Base-by-base conservation (phyloP, 2,329 filamentous ascomycete species). In the Claviceps sp. region DNA sequence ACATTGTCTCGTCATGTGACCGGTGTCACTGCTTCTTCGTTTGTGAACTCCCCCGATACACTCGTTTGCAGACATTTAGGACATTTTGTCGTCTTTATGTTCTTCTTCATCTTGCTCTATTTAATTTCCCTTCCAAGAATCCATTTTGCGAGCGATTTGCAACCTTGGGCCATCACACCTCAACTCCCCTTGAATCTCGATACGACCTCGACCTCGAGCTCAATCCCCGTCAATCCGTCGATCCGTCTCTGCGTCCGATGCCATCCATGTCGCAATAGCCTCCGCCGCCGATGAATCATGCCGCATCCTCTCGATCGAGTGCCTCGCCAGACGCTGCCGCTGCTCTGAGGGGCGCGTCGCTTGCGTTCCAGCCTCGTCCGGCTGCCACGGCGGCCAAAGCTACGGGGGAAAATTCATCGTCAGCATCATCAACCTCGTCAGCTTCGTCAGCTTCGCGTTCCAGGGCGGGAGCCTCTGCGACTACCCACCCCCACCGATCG, bases 271-370 rank as follows among this genome's bases (percentile, higher is more conserved):
- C 55, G 51, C 50, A 24, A 14, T 50, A 18, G 24, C 37, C 20
- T 16, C 14, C 22, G 20, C 55, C 60, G 65, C 63, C 57, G 59
- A 69, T 69, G 67, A 64, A 62, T 62, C 59, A 62, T 58, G 62
- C 62, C 60, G 63, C 60, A 49, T 52, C 55, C 41, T 55, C 57
- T 45, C 62, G 62, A 37, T 56, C 58, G 51, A 56, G 58, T 58
- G 62, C 62, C 61, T 63, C 60, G 50, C 53, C 62, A 50, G 61
- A 69, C 55, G 61, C 62, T 62, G 64, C 72, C 14, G 74, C 75
- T 48, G 65, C 76, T 48, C 65, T 80, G 52, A 71, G 68, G 53
- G 78, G 78, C 50, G 78, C 78, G 9, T 74, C 73, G 11, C 69
- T 80, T 26, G 78, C 78, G 20, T 81, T 81, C 55, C 67, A 71